These are phyloP conservation scores for Chlamydomonas reinhardtii DNA, from an alignment of 163 green algal species.

Conservation along the genomic window DNA sequence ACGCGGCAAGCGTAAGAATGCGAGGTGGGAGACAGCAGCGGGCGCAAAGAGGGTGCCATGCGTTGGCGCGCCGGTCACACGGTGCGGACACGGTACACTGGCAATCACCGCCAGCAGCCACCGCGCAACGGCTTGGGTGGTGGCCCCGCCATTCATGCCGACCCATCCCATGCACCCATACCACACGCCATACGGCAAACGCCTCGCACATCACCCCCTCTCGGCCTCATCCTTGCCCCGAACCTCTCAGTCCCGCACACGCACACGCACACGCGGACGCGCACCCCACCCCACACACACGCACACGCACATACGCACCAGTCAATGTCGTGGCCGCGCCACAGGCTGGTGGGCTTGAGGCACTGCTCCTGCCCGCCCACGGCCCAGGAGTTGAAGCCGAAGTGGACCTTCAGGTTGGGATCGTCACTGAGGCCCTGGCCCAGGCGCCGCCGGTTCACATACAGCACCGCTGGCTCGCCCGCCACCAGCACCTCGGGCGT, in stretches of 20 bases:
- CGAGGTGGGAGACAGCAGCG: neutral
- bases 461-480: conserved; percentile 33
- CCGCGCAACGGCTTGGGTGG: too few species aligned
- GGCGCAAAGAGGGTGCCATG: too few species aligned
- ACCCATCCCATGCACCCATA: too few species aligned
- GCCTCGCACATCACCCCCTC: too few species aligned
- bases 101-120: too few species aligned
- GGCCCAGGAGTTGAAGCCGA: conserved; percentile 60
- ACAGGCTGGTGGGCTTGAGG: conserved; percentile 30
- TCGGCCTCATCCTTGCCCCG: neutral
- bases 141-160: too few species aligned
- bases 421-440: neutral
- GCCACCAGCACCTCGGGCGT: conserved; percentile 43
- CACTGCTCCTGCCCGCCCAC: neutral
- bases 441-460: conserved; percentile 46
- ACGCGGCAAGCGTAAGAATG: too few species aligned
- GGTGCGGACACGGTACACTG: too few species aligned
- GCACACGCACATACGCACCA: conserved; percentile 18
- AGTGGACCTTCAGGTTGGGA: conserved; percentile 34
- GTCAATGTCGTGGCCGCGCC: conserved; percentile 28
- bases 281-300: neutral
- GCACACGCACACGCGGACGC: neutral
- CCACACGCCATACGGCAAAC: too few species aligned
- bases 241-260: too few species aligned
- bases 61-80: too few species aligned